A percentile compares a stretch with the other conserved stretches of the same genome.
phyloP scores from a whole-genome alignment of 805 yeast species.

The Scheffersomyces stipitis region DNA sequence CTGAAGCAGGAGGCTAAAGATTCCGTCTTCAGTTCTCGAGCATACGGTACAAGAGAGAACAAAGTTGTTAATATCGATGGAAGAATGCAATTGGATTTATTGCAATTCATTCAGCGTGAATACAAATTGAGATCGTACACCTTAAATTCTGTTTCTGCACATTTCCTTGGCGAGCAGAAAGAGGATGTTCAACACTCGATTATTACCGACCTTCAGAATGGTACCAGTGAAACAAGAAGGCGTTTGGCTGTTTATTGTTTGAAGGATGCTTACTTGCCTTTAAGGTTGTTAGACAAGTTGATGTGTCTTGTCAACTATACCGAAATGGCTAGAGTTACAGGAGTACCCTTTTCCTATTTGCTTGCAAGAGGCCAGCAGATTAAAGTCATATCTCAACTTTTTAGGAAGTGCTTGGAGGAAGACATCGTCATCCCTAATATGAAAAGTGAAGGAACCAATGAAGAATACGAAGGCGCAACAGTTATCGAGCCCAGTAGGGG shows the following conservation, averaged over 20 bases:
- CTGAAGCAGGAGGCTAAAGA: constrained; percentile 79
- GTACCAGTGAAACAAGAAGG: constrained; percentile 87
- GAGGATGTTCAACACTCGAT: constrained; percentile 98
- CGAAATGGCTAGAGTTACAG: constrained; percentile 99
- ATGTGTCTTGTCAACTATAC: constrained; percentile 97
- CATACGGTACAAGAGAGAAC: constrained; percentile 94
- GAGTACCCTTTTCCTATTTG: constrained; percentile 92
- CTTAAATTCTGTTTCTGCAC: constrained; percentile 90
- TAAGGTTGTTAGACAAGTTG: constrained; percentile 82
- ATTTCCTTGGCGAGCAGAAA: constrained; percentile 90
- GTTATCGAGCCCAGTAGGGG: constrained; percentile 97
- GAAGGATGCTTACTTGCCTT: constrained; percentile 91
- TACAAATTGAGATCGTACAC: constrained; percentile 94
- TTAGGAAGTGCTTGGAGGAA: constrained; percentile 85
- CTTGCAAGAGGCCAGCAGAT: constrained; percentile 95
- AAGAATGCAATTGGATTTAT: constrained; percentile 87
- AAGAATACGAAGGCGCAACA: constrained; percentile 98
- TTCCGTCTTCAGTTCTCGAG: constrained; percentile 85
- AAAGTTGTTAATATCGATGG: constrained; percentile 93
- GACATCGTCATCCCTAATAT: constrained; percentile 90
- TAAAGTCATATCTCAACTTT: constrained; percentile 92
- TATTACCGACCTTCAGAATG: constrained; percentile 91
- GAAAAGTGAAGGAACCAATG: constrained; percentile 75
- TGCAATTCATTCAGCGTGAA: constrained; percentile 92
- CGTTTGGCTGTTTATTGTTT: constrained; percentile 95